Evolutionary conservation across 192 early-diverging fungal species (phyloP).

Genomic region (Diversispora eburnea): DNA sequence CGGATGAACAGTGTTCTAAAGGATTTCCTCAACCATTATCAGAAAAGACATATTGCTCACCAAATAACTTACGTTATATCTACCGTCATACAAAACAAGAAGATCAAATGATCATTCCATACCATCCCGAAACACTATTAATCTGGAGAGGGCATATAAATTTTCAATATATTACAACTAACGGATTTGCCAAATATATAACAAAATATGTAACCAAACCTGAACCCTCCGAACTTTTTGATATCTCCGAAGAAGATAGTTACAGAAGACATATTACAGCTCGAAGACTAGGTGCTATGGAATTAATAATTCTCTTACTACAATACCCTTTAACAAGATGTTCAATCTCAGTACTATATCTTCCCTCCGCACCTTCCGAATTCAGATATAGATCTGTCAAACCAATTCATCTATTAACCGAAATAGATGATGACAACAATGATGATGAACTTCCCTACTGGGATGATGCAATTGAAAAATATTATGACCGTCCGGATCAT

Average conservation of each 20-base stretch:
- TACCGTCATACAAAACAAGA: background rate
- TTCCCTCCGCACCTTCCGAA: too few species aligned
- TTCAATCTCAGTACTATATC: too few species aligned
- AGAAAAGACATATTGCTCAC: background rate
- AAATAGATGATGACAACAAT: too few species aligned
- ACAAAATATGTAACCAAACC: slow-evolving; percentile 3
- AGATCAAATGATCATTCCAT: slow-evolving; percentile 5
- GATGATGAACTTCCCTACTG: too few species aligned
- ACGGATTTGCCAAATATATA: background rate
- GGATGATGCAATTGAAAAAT: too few species aligned
- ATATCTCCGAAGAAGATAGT: background rate
- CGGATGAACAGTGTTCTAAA: background rate
- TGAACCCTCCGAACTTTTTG: slow-evolving; percentile 3
- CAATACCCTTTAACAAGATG: too few species aligned
- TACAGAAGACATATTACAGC: too few species aligned
- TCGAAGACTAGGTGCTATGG: too few species aligned
- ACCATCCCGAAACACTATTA: background rate
- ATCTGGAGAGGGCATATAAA: background rate
- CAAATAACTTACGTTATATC: background rate
- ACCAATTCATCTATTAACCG: too few species aligned
- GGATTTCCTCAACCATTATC: slow-evolving; percentile 7
- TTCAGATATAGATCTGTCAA: too few species aligned
- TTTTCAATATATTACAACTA: slow-evolving; percentile 3
- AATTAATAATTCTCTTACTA: too few species aligned
- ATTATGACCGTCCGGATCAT: too few species aligned